Percentiles rank a stretch among this genome's conserved stretches.
phyloP scores from a whole-genome alignment of 2,329 filamentous ascomycete species.

The Colletotrichum liaoningense region DNA sequence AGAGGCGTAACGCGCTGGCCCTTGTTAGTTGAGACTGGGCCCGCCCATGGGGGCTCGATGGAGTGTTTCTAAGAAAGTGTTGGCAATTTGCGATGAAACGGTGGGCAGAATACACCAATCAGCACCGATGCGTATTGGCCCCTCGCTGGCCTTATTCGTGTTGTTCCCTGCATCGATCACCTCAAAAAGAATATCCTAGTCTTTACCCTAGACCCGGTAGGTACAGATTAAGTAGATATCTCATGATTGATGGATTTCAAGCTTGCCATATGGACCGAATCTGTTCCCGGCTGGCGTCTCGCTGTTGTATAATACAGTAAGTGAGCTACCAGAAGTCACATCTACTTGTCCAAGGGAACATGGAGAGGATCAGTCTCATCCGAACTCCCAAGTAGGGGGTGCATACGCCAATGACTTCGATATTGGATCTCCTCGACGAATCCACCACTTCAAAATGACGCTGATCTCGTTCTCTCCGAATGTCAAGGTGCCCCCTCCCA shows the following conservation, averaged over 20 bases:
- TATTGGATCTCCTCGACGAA: neutral
- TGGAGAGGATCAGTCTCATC: too few relatives aligned
- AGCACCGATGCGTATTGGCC: neutral
- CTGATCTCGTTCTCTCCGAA: neutral
- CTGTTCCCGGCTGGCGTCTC: neutral
- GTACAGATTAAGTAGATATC: neutral
- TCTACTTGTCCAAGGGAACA: too few relatives aligned
- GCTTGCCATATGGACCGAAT: neutral
- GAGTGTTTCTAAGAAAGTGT: constrained; percentile 20
- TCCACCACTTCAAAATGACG: constrained; percentile 17
- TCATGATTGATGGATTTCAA: neutral
- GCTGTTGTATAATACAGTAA: neutral
- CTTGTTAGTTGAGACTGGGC: neutral
- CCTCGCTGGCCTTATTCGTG: neutral
- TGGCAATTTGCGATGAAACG: constrained; percentile 24
- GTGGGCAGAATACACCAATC: neutral
- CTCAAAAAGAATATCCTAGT: neutral
- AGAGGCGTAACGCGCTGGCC: neutral
- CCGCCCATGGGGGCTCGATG: constrained; percentile 2
- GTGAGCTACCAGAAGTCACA: too few relatives aligned
- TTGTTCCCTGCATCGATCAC: constrained; percentile 19
- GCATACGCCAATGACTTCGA: neutral
- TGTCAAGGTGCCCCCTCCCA: neutral
- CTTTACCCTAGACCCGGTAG: neutral
- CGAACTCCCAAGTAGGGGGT: too few relatives aligned